Evolutionary conservation across 1,284 basidiomycete species (phyloP), one percentile per base, ranked within the genome.

Genomic region (Mycena citricolor): DNA sequence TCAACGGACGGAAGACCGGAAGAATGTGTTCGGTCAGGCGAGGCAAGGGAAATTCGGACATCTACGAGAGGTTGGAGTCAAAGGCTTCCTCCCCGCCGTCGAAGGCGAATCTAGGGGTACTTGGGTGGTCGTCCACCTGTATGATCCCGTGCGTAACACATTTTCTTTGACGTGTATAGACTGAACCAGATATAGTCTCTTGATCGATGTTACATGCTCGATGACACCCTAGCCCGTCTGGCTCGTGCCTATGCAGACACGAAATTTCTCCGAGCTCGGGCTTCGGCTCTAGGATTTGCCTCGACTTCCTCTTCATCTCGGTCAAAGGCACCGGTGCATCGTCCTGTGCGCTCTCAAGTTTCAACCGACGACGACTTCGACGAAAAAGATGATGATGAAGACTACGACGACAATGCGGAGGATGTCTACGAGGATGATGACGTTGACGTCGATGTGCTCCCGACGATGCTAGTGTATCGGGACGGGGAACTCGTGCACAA

Each of bases 61-160:
- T 62, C 59, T 93, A 53, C 68, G 90, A 32, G 90, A 93, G 61
- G 85, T 93, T 4, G 89, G 87, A 0, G 64, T 79, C 49, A 72
- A 77, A 47, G 84, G 85, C 19, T 93, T 84, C 57, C 70, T 92
- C 40, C 67, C 70, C 39, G 86, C 90, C 2, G 80, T 93, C 4
- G 90, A 92, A 60, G 69, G 76, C 21, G 90, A 90, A 61, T 77
- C 79, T 23, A 67, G 65, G 40, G 77, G 75, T 3, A 74, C 81
- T 4, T 90, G 85, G 79, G 86, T 93, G 12, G 78, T 91, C 11
- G 71, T 93, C 23, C 90, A 93, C 63, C 70, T 93, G 6, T 93
- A 90, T 57, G 86, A 91, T 57, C 72, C 87, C 31, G 90, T 91
- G 60, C 54, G 83, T 71, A n/a, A 33, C 35, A 11, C 17, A 11